Evolutionary conservation across 2,329 filamentous ascomycete genomes (phyloP), one percentile per base, ranked within the genome.

Genomic region (Ceratocystis huliohia): DNA sequence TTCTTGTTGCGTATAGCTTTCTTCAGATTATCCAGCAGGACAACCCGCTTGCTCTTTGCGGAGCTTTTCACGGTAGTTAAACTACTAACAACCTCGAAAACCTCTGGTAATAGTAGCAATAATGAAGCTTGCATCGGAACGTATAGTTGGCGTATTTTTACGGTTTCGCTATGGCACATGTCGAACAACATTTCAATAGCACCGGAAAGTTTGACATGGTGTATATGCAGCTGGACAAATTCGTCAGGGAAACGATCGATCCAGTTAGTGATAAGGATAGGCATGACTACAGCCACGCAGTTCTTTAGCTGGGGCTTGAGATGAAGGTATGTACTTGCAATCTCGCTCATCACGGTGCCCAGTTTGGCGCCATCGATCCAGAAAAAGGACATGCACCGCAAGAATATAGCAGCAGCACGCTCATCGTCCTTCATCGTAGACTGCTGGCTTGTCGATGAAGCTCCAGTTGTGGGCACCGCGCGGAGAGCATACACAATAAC

Each of bases 31-130:
- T 88, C 85, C 17, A 88, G 76, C 69, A 88, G 88, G 2, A 81
- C 78, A 5, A 87, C 82, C 71, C 87, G 87, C 74, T 88, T 88
- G 17, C 81, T 78, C 73, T 88, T 82, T 70, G 82, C 80, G 65
- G 79, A 78, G 70, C 81, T 82, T 72, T 86, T 87, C 37, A 80
- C 80, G 69, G 87, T 84, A 67, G 84, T 80, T 72, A 88, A 77
- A 73, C 86, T 86, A 73, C 84, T 86, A 30, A 85, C 85, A 44
- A 88, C 84, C 73, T 87, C 84, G 69, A 88, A 88, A 5, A 88
- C 83, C 70, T 88, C 86, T 3, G 86, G 86, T 7, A 87, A 75
- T 7, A 88, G 77, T 67, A 88, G 81, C 8, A 88, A 74, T 3
- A 88, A 75, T 13, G 81, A 79, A 1, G 80, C 84, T 72, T 88